Base-by-base conservation (phyloP, 352 stramenopile genomes). In the Globisporangium viniferum region DNA sequence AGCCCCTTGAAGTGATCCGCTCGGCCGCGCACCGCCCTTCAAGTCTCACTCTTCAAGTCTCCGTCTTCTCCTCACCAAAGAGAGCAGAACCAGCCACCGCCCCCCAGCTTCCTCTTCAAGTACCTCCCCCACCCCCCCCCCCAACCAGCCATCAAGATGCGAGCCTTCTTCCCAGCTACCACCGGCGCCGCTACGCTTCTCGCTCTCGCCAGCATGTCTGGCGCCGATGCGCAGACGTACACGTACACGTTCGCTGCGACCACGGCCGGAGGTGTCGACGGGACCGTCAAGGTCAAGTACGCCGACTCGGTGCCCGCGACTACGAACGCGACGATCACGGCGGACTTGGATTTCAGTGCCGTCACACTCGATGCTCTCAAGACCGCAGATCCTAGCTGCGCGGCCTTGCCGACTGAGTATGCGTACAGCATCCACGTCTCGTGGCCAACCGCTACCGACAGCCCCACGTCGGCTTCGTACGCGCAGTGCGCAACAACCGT, bases 181-280 rank as follows among this genome's bases (percentile, higher is more conserved):
- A 44, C 36, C 36, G 10, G 18, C 20, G 3, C 35, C 1, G 31
- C n/a, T 1, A 14, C 15, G 15, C 53, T 59, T 6, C 31, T 60
- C 35, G 33, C 49, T 44, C 33, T 57, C 12, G 35, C 18, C 12
- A 51, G 53, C 14, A 15, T 59, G 27, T 12, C 29, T 5, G 39
- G 64, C 20, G 53, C 62, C 35, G 59, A 64, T 3, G 36, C 71
- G 20, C 67, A 74, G 27, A 70, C 72, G 48, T 82, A 68, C 67
- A 62, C 73, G 15, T 88, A 86, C 74, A 73, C 68, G 60, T 88
- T 86, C 62, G 71, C 82, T 56, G 65, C 75, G 8, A 39, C 57
- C 9, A 67, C 33, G 5, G 73, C 79, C 14, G 77, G 12, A 29
- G 79, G 79, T 44, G 62, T 87, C 7, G 60, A 73, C 36, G 77